Conservation (phyloP, 805 yeast genomes). For the Naumovozyma castellii region DNA sequence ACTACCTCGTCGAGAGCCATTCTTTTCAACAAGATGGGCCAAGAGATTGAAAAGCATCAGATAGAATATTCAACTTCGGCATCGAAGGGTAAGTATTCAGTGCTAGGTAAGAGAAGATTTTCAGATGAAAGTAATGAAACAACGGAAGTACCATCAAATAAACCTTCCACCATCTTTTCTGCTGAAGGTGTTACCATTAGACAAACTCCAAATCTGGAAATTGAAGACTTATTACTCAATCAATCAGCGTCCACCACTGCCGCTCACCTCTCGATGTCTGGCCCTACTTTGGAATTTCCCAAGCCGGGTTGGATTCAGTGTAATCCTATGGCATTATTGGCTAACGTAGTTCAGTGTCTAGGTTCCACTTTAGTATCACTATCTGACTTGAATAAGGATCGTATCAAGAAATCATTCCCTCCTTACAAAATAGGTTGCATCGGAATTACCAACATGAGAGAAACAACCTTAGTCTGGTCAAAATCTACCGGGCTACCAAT, state of each 20-base stretch:
- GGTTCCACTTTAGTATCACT: constrained; percentile 52
- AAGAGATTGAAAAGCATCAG: constrained; percentile 80
- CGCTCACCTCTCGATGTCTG: constrained; percentile 20
- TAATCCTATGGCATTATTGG: constrained; percentile 70
- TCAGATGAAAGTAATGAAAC: constrained; percentile 11
- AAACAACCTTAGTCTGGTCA: constrained; percentile 86
- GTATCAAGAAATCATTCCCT: constrained; percentile 34
- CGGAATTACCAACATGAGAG: constrained; percentile 94
- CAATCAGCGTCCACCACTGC: background rate
- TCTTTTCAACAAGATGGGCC: constrained; percentile 61
- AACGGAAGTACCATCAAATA: constrained; percentile 9
- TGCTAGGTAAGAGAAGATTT: constrained; percentile 39
- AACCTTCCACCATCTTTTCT: constrained; percentile 53
- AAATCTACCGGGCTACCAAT: constrained; percentile 73
- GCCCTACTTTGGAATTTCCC: constrained; percentile 69
- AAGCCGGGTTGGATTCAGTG: constrained; percentile 92
- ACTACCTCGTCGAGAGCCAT: constrained; percentile 89
- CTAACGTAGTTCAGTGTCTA: constrained; percentile 69
- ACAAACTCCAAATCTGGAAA: constrained; percentile 47
- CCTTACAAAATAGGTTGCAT: constrained; percentile 59
- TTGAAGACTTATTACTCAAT: constrained; percentile 43
- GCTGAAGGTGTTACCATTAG: constrained; percentile 67
- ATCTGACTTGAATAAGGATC: constrained; percentile 46
- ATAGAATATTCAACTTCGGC: constrained; percentile 80
- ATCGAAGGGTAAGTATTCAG: constrained; percentile 36